phyloP scores from a whole-genome alignment of 495 filamentous ascomycete species.

The Aspergillus nidulans region DNA sequence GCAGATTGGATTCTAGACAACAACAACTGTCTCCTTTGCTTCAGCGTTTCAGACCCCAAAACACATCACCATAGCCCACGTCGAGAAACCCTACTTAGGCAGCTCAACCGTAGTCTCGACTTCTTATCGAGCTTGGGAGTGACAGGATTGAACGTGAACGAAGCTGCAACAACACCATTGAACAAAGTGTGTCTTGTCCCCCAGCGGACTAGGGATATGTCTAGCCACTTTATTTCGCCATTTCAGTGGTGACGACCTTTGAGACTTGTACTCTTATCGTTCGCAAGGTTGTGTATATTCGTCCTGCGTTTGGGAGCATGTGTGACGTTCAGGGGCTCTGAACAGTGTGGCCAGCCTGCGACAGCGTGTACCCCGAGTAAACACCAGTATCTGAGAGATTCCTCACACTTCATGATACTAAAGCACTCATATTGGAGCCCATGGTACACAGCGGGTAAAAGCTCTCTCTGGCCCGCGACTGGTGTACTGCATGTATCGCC shows the following conservation, averaged over 20 bases:
- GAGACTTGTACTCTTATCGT: constrained; percentile 3
- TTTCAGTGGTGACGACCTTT: not conserved
- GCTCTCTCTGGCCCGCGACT: too few relatives aligned
- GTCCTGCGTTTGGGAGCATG: constrained; percentile 20
- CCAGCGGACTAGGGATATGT: constrained; percentile 18
- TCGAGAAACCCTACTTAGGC: constrained; percentile 4
- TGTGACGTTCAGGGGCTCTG: too few relatives aligned
- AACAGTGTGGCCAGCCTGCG: constrained; percentile 6
- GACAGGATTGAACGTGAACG: not conserved
- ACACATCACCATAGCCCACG: not conserved
- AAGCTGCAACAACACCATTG: not conserved
- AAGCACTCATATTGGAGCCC: constrained; percentile 3
- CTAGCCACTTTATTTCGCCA: constrained; percentile 23
- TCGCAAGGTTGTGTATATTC: constrained; percentile 16
- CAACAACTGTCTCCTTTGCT: not conserved
- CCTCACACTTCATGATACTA: constrained; percentile 13
- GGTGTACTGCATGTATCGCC: too few relatives aligned
- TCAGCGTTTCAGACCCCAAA: not conserved
- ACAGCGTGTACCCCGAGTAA: constrained; percentile 1
- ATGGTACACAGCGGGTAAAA: too few relatives aligned
- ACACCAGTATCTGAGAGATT: constrained; percentile 11
- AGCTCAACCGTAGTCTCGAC: not conserved
- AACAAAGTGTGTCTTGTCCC: constrained; percentile 22
- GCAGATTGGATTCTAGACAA: not conserved
- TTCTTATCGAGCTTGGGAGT: not conserved